These are phyloP conservation scores for Penstemon barbatus DNA, from an alignment of 257 asterid genomes.

Conservation along the genomic window DNA sequence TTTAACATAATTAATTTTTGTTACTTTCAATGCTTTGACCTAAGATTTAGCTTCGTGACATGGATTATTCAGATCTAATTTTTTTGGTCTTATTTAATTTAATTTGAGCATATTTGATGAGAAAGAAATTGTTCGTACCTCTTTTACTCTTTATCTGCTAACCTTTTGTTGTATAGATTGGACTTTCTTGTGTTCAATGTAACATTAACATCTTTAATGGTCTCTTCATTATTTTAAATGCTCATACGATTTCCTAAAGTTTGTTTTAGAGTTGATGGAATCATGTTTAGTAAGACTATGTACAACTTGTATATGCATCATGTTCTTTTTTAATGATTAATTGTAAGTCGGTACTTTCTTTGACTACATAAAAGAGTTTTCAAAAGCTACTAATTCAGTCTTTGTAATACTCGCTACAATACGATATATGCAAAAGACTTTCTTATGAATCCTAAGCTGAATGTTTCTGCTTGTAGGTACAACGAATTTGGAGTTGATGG, in stretches of 20 bases:
- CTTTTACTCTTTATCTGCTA: constrained; percentile 6
- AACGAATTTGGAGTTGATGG: constrained; percentile 84
- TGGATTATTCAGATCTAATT: neutral
- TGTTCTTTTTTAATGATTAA: constrained; percentile 10
- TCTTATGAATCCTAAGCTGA: constrained; percentile 3
- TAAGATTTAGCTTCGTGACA: neutral
- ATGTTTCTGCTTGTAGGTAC: constrained; percentile 47
- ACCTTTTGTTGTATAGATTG: neutral
- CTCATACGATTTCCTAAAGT: neutral
- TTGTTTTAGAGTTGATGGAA: neutral
- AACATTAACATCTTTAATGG: neutral
- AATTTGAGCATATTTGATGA: neutral
- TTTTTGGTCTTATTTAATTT: neutral
- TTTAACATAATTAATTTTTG: neutral
- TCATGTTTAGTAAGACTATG: neutral
- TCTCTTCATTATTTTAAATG: neutral
- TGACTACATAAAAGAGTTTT: neutral
- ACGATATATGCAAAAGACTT: neutral
- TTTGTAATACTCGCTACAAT: neutral
- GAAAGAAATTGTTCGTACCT: neutral
- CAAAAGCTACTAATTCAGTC: neutral
- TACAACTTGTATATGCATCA: neutral
- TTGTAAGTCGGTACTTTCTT: constrained; percentile 3
- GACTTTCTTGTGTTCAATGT: neutral
- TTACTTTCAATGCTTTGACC: neutral